Evolutionary conservation across 2,329 filamentous ascomycete genomes (phyloP), one percentile per base, ranked within the genome.

Genomic region (Aaosphaeria arxii): DNA sequence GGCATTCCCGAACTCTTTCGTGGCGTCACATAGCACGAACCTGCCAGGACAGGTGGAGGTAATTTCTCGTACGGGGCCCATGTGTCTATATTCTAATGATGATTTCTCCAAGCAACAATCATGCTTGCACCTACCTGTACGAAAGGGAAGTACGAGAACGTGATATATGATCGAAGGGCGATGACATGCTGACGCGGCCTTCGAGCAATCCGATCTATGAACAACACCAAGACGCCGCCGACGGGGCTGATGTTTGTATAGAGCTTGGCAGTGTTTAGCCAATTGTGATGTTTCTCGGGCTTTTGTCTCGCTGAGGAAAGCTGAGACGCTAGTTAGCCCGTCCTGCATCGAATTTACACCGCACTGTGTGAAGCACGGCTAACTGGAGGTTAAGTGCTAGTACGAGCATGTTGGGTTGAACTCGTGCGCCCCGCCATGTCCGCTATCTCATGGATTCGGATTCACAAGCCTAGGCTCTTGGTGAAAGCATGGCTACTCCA

Each of bases 221-320:
- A 24, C 46, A 28, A 51, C 48, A 48, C 51, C 50, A 53, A 47
- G 50, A 48, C 48, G 51, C 45, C 47, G 50, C 53, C 54, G 52
- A 57, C 57, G 52, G 46, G 55, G 41, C 17, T 24, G 17, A 24
- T 24, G 17, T 24, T 24, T 24, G 17, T 24, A 24, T 24, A 24
- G 17, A 24, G 17, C 17, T 24, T 24, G 17, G 17, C 17, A 58
- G 55, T 65, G 57, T 57, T 61, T 52, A 47, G 58, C 63, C 61
- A 66, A 63, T 63, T 50, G 53, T 50, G 44, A 46, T 49, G 17
- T 42, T 39, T 56, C 50, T 62, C 64, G 64, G 64, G 42, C 57
- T 56, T 63, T 62, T 64, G 55, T 61, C 63, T 63, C 43, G 54
- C 56, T 58, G 50, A 44, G 58, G 62, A 52, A 55, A 63, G 58